Base-by-base conservation (phyloP, 352 stramenopile species). In the Phytopythium delawarense region DNA sequence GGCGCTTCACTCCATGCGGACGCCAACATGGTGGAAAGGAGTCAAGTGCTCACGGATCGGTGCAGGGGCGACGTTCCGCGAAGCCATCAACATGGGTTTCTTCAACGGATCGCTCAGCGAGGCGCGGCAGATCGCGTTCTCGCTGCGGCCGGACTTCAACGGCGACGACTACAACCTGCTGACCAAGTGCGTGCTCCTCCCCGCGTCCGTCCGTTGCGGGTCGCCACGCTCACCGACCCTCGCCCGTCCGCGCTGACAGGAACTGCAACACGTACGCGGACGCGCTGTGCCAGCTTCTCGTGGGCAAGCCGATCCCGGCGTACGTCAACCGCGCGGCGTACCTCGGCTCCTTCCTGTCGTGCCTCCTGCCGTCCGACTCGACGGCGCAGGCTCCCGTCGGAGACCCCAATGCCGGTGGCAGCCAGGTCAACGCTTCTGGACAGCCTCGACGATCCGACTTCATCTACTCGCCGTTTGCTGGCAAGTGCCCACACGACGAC, bases 261-360 rank as follows among this genome's bases (percentile, higher is more conserved):
- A 98, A 98, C 73, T 98, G 94, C 78, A 98, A 98, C 74, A 79
- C 94, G 65, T 98, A 97, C 76, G 84, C 90, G 16, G 94, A 98
- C 72, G 89, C 75, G 28, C 67, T 91, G 20, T 91, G 86, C 48
- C 92, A 88, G 59, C 66, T 88, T 49, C 78, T 98, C 30, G 63
- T 98, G 53, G 66, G 66, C 32, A 84, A 81, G 32, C 69, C 79
- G 15, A 96, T 98, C 59, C 94, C 94, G 7, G 64, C 75, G 37
- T 95, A 97, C 75, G 78, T 98, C 50, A 98, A 98, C 64, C 90
- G 94, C 62, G 85, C 91, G 5, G 90, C 92, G n/a, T 92, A 97
- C 77, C 66, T 98, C n/a, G 93, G 88, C 21, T 94, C 86, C n/a
- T 95, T 91, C 64, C 71, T 92, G 21, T 91, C 82, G 69, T 95